These are phyloP conservation scores for Trichoderma gamsii DNA, from an alignment of 495 filamentous ascomycete species.

Conservation along the genomic window DNA sequence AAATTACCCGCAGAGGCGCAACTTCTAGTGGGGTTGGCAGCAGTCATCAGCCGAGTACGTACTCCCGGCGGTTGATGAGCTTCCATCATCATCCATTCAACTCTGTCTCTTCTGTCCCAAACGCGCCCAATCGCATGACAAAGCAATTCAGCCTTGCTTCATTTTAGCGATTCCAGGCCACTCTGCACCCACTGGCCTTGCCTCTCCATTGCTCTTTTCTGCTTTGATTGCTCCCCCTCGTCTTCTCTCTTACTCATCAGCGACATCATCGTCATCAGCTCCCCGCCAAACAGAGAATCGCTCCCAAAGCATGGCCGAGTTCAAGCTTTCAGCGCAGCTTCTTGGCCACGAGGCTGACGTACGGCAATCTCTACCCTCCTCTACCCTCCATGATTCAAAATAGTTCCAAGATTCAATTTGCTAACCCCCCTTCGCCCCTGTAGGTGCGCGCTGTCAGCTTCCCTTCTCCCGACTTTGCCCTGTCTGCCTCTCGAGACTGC, in stretches of 20 bases:
- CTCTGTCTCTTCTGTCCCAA: background rate
- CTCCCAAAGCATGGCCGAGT: slow-evolving; percentile 43
- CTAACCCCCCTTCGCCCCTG: slow-evolving; percentile 15
- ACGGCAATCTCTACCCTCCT: slow-evolving; percentile 31
- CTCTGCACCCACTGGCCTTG: background rate
- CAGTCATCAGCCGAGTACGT: slow-evolving; percentile 11
- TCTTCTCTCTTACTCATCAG: background rate
- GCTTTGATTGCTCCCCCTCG: background rate
- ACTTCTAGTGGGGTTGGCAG: background rate
- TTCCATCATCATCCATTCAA: slow-evolving; percentile 10
- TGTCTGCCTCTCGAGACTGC: slow-evolving; percentile 85
- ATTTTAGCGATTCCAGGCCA: background rate
- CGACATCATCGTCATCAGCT: background rate
- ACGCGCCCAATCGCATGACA: background rate
- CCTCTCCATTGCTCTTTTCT: background rate
- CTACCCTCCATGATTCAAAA: background rate
- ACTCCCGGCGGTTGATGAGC: background rate
- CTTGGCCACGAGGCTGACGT: slow-evolving; percentile 80
- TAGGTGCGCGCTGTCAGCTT: slow-evolving; percentile 88
- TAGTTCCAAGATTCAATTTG: background rate
- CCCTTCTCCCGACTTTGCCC: slow-evolving; percentile 60
- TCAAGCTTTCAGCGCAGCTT: slow-evolving; percentile 77
- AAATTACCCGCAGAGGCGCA: background rate
- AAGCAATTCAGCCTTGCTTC: slow-evolving; percentile 9
- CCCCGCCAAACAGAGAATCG: background rate